A percentile compares a stretch with the other conserved stretches of the same genome.
Conservation (phyloP, 495 filamentous ascomycete species). For the Platismatia glauca region DNA sequence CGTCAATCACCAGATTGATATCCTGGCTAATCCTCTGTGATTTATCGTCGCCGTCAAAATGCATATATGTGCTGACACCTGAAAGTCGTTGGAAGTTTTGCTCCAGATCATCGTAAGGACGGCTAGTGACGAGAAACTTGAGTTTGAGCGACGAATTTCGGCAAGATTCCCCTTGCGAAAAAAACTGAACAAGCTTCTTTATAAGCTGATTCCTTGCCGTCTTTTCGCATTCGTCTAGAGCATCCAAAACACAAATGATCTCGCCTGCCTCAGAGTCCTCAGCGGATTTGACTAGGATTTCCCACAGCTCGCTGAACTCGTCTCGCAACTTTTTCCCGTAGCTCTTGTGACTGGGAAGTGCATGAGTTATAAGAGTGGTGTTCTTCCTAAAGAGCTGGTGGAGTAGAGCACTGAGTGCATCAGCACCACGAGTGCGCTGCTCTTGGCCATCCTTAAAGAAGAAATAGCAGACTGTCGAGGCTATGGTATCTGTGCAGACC, state of each 20-base stretch:
- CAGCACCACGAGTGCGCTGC: slow-evolving; percentile 27
- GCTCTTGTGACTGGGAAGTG: slow-evolving; percentile 24
- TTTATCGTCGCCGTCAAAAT: slow-evolving; percentile 29
- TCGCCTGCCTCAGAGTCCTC: slow-evolving; percentile 32
- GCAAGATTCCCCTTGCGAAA: background rate
- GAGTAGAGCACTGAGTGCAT: slow-evolving; percentile 34
- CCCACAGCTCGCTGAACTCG: slow-evolving; percentile 36
- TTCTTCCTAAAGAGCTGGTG: slow-evolving; percentile 34
- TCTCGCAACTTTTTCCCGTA: slow-evolving; percentile 29
- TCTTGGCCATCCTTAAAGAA: slow-evolving; percentile 39
- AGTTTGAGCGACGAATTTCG: slow-evolving; percentile 18
- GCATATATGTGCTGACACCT: slow-evolving; percentile 25
- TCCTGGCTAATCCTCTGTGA: slow-evolving; percentile 28
- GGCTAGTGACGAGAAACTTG: slow-evolving; percentile 39
- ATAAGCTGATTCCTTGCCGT: slow-evolving; percentile 21
- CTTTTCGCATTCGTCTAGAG: slow-evolving; percentile 35
- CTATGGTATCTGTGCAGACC: slow-evolving; percentile 24
- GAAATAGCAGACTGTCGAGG: slow-evolving; percentile 34
- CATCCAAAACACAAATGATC: slow-evolving; percentile 42
- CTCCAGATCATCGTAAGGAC: slow-evolving; percentile 34
- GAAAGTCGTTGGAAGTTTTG: slow-evolving; percentile 20
- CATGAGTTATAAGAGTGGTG: slow-evolving; percentile 25
- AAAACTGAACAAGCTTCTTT: slow-evolving; percentile 23
- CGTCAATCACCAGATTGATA: slow-evolving; percentile 35
- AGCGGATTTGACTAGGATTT: slow-evolving; percentile 30